Evolutionary conservation across 805 yeast species (phyloP).

Genomic region (Yamadazyma phyllophila): DNA sequence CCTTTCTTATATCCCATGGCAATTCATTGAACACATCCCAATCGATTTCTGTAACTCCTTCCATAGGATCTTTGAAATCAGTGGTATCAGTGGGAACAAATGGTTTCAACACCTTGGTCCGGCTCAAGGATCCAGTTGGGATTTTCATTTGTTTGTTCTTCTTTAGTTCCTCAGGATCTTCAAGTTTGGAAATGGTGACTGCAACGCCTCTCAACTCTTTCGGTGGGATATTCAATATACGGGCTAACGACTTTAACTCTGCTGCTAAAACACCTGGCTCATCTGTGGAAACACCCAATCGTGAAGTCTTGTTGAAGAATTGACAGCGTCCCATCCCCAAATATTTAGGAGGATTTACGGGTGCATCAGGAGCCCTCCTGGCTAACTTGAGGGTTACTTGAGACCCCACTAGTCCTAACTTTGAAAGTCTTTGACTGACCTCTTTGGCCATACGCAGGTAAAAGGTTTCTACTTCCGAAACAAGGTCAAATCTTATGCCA

Average conservation of each 20-base stretch:
- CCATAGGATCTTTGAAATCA: slow-evolving; percentile 17
- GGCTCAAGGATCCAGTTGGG: slow-evolving; percentile 14
- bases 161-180: slow-evolving; percentile 29
- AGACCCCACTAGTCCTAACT: slow-evolving; percentile 49
- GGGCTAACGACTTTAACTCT: slow-evolving; percentile 55
- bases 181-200: slow-evolving; percentile 60
- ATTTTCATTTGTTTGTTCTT: slow-evolving; percentile 24
- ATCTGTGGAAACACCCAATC: slow-evolving; percentile 59
- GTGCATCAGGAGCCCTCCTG: slow-evolving; percentile 62
- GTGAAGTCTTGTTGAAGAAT: slow-evolving; percentile 53
- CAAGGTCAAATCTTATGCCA: slow-evolving; percentile 74
- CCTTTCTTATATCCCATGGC: slow-evolving; percentile 65
- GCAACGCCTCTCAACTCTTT: slow-evolving; percentile 77
- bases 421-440: slow-evolving; percentile 50
- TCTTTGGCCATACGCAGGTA: slow-evolving; percentile 58
- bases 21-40: slow-evolving; percentile 61
- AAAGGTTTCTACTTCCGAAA: slow-evolving; percentile 64
- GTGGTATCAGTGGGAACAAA: slow-evolving; percentile 6
- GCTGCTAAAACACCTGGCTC: slow-evolving; percentile 59
- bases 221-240: slow-evolving; percentile 59
- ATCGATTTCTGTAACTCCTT: slow-evolving; percentile 45
- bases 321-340: slow-evolving; percentile 86
- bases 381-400: slow-evolving; percentile 66
- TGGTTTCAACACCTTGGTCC: background rate
- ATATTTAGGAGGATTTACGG: slow-evolving; percentile 71